A percentile compares a stretch with the other conserved stretches of the same genome.
These are phyloP conservation scores for Alternaria rosae DNA, from an alignment of 2,329 filamentous ascomycete genomes.

Conservation along the genomic window DNA sequence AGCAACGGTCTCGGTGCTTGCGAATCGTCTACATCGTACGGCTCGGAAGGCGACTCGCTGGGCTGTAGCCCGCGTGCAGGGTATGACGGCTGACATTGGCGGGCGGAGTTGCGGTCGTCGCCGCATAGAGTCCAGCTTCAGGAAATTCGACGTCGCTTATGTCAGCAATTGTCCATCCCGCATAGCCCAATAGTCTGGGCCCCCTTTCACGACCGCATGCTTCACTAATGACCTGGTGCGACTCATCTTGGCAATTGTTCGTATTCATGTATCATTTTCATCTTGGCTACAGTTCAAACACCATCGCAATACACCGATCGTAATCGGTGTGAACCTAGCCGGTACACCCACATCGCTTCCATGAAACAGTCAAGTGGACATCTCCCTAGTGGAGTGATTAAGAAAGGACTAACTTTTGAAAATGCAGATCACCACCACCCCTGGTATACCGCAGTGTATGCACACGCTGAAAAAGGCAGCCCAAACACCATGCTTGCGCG, in stretches of 20 bases:
- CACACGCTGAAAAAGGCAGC: constrained; percentile 37
- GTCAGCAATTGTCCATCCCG: constrained; percentile 23
- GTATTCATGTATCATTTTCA: neutral
- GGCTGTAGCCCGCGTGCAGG: constrained; percentile 64
- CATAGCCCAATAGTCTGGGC: neutral
- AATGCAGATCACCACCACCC: constrained; percentile 25
- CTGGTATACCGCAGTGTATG: constrained; percentile 25
- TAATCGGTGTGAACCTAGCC: neutral
- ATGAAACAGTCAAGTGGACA: constrained; percentile 2
- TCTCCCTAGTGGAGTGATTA: constrained; percentile 5
- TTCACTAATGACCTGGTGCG: neutral
- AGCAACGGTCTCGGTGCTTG: constrained; percentile 27
- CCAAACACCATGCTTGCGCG: constrained; percentile 48
- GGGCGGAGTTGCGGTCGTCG: constrained; percentile 20
- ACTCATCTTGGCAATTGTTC: neutral
- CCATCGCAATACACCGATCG: neutral
- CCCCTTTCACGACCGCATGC: neutral
- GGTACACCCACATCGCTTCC: neutral
- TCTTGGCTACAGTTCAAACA: neutral
- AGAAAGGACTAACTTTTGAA: constrained; percentile 31
- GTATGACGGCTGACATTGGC: constrained; percentile 65
- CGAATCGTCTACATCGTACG: constrained; percentile 26
- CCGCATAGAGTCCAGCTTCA: constrained; percentile 13
- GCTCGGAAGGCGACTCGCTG: constrained; percentile 27
- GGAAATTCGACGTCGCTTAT: constrained; percentile 37